A percentile compares a stretch with the other conserved stretches of the same genome.
phyloP scores from a whole-genome alignment of 2,329 filamentous ascomycete species.

The Alternaria postmessia region DNA sequence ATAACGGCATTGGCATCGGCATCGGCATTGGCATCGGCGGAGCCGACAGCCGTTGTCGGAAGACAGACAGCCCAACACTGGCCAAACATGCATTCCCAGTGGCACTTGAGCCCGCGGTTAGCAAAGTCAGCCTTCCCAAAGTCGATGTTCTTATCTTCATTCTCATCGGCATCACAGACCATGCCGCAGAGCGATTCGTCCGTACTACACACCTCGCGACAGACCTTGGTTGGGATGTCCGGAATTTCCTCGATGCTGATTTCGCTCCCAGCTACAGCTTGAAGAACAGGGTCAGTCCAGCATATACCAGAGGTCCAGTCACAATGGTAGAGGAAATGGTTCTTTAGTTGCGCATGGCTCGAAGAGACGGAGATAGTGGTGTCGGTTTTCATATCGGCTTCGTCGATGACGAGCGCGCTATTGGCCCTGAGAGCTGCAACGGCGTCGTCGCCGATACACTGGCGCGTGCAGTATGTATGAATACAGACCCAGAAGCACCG shows the following conservation, averaged over 20 bases:
- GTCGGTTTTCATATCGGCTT: background rate
- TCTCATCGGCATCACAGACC: background rate
- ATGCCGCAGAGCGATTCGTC: constrained; percentile 2
- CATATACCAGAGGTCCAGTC: background rate
- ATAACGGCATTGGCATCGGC: background rate
- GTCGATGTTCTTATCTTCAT: background rate
- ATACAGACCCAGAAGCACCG: constrained; percentile 4
- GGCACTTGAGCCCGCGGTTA: background rate
- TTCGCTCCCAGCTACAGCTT: background rate
- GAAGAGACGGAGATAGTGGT: constrained; percentile 1
- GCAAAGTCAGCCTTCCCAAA: background rate
- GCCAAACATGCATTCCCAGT: constrained; percentile 1
- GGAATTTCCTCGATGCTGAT: background rate
- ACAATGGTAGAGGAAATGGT: background rate
- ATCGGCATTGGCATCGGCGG: background rate
- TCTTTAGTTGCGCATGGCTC: constrained; percentile 1
- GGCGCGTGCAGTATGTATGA: background rate
- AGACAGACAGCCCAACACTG: constrained; percentile 3
- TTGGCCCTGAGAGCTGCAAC: background rate
- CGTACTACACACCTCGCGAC: constrained; percentile 2
- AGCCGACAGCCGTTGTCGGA: background rate
- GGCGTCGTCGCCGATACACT: background rate
- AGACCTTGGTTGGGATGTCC: constrained; percentile 1
- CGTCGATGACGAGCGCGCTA: constrained; percentile 8
- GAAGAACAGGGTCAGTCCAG: background rate